These are phyloP conservation scores for Taphrina deformans DNA, from an alignment of 1,139 yeast species.

Conservation along the genomic window DNA sequence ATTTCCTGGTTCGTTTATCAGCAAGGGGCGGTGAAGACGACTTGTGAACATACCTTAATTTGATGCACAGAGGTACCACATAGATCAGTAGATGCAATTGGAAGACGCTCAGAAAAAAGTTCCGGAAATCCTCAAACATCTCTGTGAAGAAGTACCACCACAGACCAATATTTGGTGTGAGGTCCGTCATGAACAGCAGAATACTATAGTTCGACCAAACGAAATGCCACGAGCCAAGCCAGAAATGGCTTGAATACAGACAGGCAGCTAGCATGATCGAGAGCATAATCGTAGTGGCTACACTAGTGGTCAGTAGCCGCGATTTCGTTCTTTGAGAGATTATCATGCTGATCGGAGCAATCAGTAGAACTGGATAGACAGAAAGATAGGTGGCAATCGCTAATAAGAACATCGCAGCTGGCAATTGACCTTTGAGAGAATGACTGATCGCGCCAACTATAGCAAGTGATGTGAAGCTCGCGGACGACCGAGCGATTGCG, in stretches of 20 bases:
- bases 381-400: slow-evolving; percentile 68
- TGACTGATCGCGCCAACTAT: slow-evolving; percentile 57
- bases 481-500: slow-evolving; percentile 68
- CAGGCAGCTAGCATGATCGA: slow-evolving; percentile 9
- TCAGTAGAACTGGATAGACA: slow-evolving; percentile 58
- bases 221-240: slow-evolving; percentile 26
- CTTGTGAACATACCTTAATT: slow-evolving; percentile 55
- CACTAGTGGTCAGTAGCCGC: slow-evolving; percentile 41
- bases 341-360: slow-evolving; percentile 54
- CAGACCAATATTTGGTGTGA: slow-evolving; percentile 81
- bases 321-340: background rate
- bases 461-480: slow-evolving; percentile 59
- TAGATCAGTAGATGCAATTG: slow-evolving; percentile 71
- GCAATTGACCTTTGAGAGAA: slow-evolving; percentile 48
- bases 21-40: too few relatives aligned
- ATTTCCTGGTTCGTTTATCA: too few relatives aligned
- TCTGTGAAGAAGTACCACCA: slow-evolving; percentile 99
- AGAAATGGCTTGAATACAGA: slow-evolving; percentile 5
- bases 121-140: slow-evolving; percentile 84
- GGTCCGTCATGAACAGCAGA: slow-evolving; percentile 58
- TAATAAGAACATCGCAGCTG: slow-evolving; percentile 56
- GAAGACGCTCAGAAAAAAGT: slow-evolving; percentile 81
- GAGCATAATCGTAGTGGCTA: background rate
- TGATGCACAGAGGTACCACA: slow-evolving; percentile 68
- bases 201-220: slow-evolving; percentile 8